A percentile compares a stretch with the other conserved stretches of the same genome.
phyloP scores from a whole-genome alignment of 768 basidiomycete species.

The Boletus edulis region DNA sequence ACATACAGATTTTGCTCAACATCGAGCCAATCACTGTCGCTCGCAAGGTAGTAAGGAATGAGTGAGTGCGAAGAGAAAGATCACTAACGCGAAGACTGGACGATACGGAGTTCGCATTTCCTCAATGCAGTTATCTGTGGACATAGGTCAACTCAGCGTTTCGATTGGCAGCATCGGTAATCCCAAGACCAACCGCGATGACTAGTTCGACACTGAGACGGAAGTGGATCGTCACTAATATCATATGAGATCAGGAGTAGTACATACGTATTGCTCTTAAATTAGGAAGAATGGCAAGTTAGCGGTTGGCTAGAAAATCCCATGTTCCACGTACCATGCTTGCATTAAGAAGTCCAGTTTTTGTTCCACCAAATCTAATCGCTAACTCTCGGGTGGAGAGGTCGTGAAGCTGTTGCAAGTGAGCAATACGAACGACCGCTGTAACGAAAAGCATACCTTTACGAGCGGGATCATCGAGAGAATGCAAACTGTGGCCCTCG shows the following conservation, averaged over 20 bases:
- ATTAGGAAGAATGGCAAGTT: not conserved
- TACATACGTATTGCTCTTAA: slow-evolving; percentile 66
- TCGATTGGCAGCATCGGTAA: not conserved
- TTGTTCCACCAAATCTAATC: slow-evolving; percentile 70
- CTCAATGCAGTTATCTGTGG: slow-evolving; percentile 66
- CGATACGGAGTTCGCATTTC: slow-evolving; percentile 78
- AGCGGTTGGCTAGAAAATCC: not conserved
- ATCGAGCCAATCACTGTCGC: slow-evolving; percentile 76
- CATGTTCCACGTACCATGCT: slow-evolving; percentile 54
- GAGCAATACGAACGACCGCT: not conserved
- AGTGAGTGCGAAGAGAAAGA: not conserved
- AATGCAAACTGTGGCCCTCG: slow-evolving; percentile 48
- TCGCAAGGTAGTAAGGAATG: slow-evolving; percentile 7
- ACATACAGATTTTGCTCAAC: slow-evolving; percentile 69
- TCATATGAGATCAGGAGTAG: not conserved
- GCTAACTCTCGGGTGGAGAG: slow-evolving; percentile 73
- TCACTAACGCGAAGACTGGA: slow-evolving; percentile 72
- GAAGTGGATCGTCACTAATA: not conserved
- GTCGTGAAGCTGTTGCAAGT: slow-evolving; percentile 60
- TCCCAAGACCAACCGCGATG: slow-evolving; percentile 54
- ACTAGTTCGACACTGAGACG: slow-evolving; percentile 57
- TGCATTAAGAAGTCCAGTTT: slow-evolving; percentile 78
- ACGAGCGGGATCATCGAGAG: slow-evolving; percentile 77
- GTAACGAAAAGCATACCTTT: slow-evolving; percentile 42
- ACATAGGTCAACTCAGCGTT: not conserved